These are phyloP conservation scores for Orobanche coerulescens DNA, from an alignment of 257 asterid genomes.

Conservation along the genomic window DNA sequence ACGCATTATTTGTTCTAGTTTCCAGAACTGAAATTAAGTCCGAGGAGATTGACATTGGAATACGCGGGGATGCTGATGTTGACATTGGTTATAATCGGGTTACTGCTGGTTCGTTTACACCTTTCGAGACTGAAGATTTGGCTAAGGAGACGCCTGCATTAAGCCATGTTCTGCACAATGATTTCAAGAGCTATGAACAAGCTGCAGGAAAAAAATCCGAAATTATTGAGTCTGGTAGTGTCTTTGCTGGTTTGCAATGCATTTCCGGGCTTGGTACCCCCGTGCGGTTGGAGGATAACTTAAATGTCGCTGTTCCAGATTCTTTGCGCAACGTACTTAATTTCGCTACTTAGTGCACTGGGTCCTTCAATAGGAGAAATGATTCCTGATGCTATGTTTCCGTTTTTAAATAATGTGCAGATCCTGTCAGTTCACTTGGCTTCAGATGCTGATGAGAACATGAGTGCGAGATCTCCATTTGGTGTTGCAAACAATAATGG, in stretches of 20 bases:
- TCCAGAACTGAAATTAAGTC: conserved; percentile 19
- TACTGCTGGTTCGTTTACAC: conserved; percentile 22
- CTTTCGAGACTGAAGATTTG: conserved; percentile 24
- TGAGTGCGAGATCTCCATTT: conserved; percentile 39
- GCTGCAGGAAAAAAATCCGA: conserved; percentile 22
- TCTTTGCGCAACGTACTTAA: conserved; percentile 30
- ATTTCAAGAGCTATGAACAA: conserved; percentile 19
- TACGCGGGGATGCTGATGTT: conserved; percentile 20
- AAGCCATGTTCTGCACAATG: conserved; percentile 14
- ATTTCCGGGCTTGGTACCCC: conserved; percentile 24
- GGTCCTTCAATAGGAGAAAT: conserved; percentile 4
- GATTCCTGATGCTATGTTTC: conserved; percentile 20
- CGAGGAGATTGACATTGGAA: conserved; percentile 26
- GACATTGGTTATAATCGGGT: conserved; percentile 20
- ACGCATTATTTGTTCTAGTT: conserved; percentile 22
- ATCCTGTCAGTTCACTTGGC: conserved; percentile 32
- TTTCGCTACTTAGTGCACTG: conserved; percentile 11
- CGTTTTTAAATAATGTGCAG: conserved; percentile 36
- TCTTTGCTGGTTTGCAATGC: conserved; percentile 17
- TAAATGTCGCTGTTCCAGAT: conserved; percentile 19
- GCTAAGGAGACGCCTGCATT: conserved; percentile 16
- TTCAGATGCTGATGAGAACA: conserved; percentile 35
- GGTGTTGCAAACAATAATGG: conserved; percentile 34
- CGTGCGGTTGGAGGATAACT: conserved; percentile 23
- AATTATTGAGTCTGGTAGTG: conserved; percentile 17